These are phyloP conservation scores for Ettlia oleoabundans DNA, from an alignment of 139 green algal species.

Conservation along the genomic window DNA sequence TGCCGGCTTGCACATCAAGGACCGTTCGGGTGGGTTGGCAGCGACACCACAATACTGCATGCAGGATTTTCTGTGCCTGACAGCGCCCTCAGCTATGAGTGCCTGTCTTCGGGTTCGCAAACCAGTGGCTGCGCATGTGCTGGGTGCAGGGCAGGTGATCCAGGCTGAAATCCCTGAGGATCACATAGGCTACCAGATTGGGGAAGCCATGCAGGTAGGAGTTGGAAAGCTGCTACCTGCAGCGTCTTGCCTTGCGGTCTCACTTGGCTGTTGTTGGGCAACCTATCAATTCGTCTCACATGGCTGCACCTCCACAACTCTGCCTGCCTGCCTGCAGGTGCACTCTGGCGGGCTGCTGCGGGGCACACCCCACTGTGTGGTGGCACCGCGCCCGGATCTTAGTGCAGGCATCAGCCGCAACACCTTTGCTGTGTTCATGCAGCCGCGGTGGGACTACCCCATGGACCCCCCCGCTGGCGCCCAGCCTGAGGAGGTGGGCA, in stretches of 20 bases:
- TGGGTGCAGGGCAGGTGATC: conserved; percentile 42
- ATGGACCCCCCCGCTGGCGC: conserved; percentile 34
- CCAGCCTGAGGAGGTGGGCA: conserved; percentile 18
- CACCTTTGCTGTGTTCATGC: conserved; percentile 89
- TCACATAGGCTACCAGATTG: conserved; percentile 80
- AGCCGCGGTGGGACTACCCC: conserved; percentile 62
- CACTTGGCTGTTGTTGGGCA: no score
- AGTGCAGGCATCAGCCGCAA: conserved; percentile 56
- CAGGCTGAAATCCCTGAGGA: conserved; percentile 62
- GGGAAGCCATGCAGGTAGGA: conserved; percentile 60
- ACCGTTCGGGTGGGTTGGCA: conserved; percentile 1
- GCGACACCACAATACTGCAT: no score
- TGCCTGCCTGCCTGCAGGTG: conserved; percentile 43
- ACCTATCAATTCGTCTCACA: no score
- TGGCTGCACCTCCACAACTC: conserved; percentile 9
- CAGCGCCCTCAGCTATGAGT: neutral
- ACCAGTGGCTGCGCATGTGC: neutral
- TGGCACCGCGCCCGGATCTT: conserved; percentile 38
- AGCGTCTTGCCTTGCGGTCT: no score
- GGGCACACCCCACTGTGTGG: conserved; percentile 81
- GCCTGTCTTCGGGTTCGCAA: neutral
- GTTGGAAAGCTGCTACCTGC: no score
- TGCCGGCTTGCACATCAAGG: conserved; percentile 68
- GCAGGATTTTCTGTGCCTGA: neutral
- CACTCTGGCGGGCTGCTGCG: conserved; percentile 70